Conservation (phyloP, 2,329 filamentous ascomycete species). For the Seiridium cupressi region DNA sequence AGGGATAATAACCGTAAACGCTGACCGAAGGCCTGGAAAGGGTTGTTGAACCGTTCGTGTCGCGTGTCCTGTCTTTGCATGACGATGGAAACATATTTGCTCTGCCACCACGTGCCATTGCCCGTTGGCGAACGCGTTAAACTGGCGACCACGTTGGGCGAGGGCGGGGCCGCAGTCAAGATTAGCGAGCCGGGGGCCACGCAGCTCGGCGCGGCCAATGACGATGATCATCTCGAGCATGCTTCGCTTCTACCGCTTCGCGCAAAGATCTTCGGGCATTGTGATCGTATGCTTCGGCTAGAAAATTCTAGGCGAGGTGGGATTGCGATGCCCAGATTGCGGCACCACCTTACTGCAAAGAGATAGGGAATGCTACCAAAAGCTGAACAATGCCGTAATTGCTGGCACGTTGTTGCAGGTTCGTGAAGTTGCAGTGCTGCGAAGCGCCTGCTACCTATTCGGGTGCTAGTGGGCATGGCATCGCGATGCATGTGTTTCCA, state of each 20-base stretch:
- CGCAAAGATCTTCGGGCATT: not conserved
- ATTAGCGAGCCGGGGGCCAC: not conserved
- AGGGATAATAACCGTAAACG: too few species aligned
- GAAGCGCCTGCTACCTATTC: not conserved
- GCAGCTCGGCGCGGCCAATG: not conserved
- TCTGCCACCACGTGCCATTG: not conserved
- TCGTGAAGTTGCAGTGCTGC: not conserved
- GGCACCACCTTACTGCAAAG: not conserved
- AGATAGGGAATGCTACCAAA: not conserved
- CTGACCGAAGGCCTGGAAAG: too few species aligned
- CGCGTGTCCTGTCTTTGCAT: too few species aligned
- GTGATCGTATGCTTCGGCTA: not conserved
- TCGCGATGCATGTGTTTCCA: not conserved
- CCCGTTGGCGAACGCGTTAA: not conserved
- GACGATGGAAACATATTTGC: too few species aligned
- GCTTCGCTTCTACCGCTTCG: conserved; percentile 2
- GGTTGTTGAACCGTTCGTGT: too few species aligned
- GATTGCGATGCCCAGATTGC: not conserved
- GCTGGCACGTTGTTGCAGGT: too few species aligned
- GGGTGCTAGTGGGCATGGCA: not conserved
- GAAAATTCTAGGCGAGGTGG: not conserved
- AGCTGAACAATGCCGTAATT: too few species aligned
- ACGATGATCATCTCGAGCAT: not conserved
- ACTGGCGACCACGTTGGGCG: not conserved
- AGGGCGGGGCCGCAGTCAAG: not conserved